A percentile compares a stretch with the other conserved stretches of the same genome.
phyloP scores from a whole-genome alignment of 2,329 filamentous ascomycete species.

The Beauveria bassiana region DNA sequence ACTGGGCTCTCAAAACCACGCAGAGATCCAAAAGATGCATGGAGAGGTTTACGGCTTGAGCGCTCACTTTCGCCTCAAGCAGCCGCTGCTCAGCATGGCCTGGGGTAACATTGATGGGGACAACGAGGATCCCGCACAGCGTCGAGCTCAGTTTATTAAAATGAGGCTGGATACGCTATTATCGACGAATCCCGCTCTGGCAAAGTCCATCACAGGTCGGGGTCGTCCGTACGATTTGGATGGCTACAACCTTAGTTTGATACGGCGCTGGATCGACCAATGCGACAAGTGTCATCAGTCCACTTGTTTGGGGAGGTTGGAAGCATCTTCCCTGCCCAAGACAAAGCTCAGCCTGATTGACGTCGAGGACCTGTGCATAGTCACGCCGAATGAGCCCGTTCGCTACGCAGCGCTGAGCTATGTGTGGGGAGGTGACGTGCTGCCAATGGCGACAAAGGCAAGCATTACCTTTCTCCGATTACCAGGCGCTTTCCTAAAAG shows the following conservation, averaged over 20 bases:
- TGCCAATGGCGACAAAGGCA: not conserved
- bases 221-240: slow-evolving; percentile 6
- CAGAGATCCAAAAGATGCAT: not conserved
- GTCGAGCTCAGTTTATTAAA: not conserved
- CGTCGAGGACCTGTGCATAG: slow-evolving; percentile 9
- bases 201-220: not conserved
- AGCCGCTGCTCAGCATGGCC: slow-evolving; percentile 2
- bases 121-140: not conserved
- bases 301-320: not conserved
- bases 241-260: not conserved
- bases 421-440: slow-evolving; percentile 1
- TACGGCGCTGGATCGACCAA: slow-evolving; percentile 8
- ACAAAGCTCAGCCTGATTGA: slow-evolving; percentile 8
- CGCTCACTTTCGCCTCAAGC: slow-evolving; percentile 1
- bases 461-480: not conserved
- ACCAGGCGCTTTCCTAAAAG: slow-evolving; percentile 1
- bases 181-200: not conserved
- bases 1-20: not conserved
- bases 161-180: not conserved
- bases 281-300: slow-evolving; percentile 8
- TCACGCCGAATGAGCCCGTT: slow-evolving; percentile 1
- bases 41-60: slow-evolving; percentile 1
- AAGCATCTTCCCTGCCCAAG: not conserved
- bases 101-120: not conserved
- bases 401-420: slow-evolving; percentile 11